These are phyloP conservation scores for Umbilicus rupestris DNA, from an alignment of 164 flowering plant species.

Conservation along the genomic window DNA sequence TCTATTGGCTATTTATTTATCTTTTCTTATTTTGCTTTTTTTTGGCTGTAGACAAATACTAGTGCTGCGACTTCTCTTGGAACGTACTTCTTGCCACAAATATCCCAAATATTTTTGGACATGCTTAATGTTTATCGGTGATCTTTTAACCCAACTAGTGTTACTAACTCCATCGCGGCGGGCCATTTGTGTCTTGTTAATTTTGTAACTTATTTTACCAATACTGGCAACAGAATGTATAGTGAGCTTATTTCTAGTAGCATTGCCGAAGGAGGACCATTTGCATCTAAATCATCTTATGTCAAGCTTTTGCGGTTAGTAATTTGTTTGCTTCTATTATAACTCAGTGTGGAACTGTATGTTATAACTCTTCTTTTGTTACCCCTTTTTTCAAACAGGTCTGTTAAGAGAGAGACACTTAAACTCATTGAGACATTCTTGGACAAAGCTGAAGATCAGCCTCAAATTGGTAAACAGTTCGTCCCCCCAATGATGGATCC, in stretches of 20 bases:
- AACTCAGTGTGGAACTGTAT: neutral
- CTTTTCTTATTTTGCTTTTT: neutral
- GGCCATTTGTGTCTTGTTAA: neutral
- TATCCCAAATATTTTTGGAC: conserved; percentile 82
- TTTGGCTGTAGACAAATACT: conserved; percentile 70
- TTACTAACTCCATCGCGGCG: neutral
- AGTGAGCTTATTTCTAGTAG: conserved; percentile 91
- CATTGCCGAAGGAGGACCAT: conserved; percentile 92
- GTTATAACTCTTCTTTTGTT: neutral
- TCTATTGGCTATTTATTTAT: neutral
- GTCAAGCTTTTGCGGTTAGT: conserved; percentile 84
- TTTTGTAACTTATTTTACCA: neutral
- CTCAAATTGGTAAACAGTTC: conserved; percentile 92
- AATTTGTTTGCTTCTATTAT: neutral
- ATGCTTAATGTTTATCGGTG: conserved; percentile 98
- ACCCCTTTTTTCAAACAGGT: conserved; percentile 33
- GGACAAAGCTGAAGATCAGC: conserved; percentile 98
- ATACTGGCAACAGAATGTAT: conserved; percentile 68
- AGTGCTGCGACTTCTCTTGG: conserved; percentile 90
- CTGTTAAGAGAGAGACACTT: conserved; percentile 94
- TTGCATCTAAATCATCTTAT: conserved; percentile 74
- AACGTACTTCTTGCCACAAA: conserved; percentile 77
- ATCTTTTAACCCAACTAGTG: neutral
- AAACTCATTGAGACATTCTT: conserved; percentile 93
- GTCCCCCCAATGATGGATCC: conserved; percentile 99